Conservation (phyloP, 345 rosid genomes). For the Theobroma cacao region DNA sequence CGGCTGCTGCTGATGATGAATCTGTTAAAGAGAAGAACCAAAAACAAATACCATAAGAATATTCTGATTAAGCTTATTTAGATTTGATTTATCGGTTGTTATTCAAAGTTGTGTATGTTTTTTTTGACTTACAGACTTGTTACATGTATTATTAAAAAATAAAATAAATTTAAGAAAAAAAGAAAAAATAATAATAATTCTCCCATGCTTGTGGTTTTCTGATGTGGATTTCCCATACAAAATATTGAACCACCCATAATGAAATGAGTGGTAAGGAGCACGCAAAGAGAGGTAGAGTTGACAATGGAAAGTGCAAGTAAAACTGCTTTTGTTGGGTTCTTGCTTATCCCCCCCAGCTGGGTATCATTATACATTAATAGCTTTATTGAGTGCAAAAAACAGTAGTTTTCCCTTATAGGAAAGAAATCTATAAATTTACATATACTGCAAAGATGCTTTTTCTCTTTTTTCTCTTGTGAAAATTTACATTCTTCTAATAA, state of each 20-base stretch:
- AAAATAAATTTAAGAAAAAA: not conserved
- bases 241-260: not conserved
- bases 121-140: not conserved
- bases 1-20: not conserved
- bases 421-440: not conserved
- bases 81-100: no score
- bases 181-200: no score
- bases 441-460: not conserved
- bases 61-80: no score
- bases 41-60: not conserved
- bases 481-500: not conserved
- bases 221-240: constrained; percentile 4
- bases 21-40: not conserved
- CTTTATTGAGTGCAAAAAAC: not conserved
- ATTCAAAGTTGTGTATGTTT: no score
- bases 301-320: not conserved
- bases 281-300: not conserved
- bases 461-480: not conserved
- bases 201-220: not conserved
- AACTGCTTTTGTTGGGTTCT: not conserved
- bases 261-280: not conserved
- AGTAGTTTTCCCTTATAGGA: not conserved
- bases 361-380: not conserved
- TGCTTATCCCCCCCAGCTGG: not conserved
- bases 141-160: not conserved